Base-by-base conservation (phyloP, 352 stramenopile genomes). In the Globisporangium cylindrosporum region DNA sequence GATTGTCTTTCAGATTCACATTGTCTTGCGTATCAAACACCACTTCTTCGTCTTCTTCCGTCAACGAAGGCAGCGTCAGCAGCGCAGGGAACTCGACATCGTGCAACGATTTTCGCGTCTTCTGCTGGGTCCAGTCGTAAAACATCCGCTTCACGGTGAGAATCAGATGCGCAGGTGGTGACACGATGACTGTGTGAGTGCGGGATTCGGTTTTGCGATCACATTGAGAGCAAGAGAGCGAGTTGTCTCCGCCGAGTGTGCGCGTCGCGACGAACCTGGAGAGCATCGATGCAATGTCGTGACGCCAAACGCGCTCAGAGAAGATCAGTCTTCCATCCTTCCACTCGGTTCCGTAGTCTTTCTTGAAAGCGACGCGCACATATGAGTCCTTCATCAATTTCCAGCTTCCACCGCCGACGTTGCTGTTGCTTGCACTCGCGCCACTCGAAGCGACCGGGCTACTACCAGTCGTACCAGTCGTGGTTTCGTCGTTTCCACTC, bases 81-180 rank as follows among this genome's bases (percentile, higher is more conserved):
- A 91, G 56, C 15, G 88, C 73, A 9, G 83, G 78, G 61, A 96
- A 96, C 3, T 68, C 76, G 46, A 96, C 89, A 57, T 96, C 88
- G 51, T 95, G 88, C 34, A 97, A 66, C 48, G 81, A 95, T 58
- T 97, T 97, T 67, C 84, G 84, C 27, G 89, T 93, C 69, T 95
- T 96, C 48, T 97, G 86, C 65, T 93, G 84, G 8, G 71, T 86
- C 88, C 89, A 96, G 63, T 97, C 90, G 70, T 96, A 97, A 59
- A 82, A 94, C 90, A 97, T 97, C 53, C 90, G 84, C 75, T 97
- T 97, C 24, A 97, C 66, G 41, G 90, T 97, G 48, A 97, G 77
- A 56, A 97, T 95, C 38, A 97, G 67, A 51, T 96, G 89, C 25
- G 83, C 74, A 4, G 90, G 90, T 27, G 88, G 89, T n/a, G 85